Evolutionary conservation across 148 eudicot species (phyloP).

Genomic region (Chenopodium quinoa): DNA sequence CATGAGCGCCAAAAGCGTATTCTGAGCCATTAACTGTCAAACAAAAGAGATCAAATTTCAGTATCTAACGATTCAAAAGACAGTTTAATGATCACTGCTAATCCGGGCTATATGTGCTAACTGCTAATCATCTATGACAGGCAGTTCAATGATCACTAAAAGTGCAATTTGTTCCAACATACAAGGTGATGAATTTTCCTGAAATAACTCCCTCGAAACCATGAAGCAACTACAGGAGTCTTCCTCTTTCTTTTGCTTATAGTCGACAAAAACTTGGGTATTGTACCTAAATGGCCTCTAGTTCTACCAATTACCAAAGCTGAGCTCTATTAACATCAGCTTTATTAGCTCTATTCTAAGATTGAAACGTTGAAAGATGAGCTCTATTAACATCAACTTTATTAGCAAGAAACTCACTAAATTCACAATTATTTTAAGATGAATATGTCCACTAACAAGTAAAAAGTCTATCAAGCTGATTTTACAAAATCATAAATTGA

Average conservation of each 20-base stretch:
- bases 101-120: neutral
- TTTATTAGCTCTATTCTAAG: neutral
- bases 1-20: constrained; percentile 97
- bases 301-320: neutral
- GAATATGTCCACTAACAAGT: no score
- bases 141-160: neutral
- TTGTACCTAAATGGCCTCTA: neutral
- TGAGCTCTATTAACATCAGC: neutral
- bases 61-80: neutral
- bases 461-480: no score
- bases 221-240: neutral
- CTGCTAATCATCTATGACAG: neutral
- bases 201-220: neutral
- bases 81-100: neutral
- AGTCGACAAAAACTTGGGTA: neutral
- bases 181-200: neutral
- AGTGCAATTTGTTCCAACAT: neutral
- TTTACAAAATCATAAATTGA: no score
- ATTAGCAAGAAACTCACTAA: neutral
- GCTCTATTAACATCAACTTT: no score
- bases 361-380: no score
- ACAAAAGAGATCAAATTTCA: neutral
- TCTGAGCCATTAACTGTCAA: constrained; percentile 71
- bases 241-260: neutral
- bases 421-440: neutral